Evolutionary conservation across 371 early-diverging fungal species (phyloP), one percentile per base, ranked within the genome.

Genomic region (Catenaria anguillulae): DNA sequence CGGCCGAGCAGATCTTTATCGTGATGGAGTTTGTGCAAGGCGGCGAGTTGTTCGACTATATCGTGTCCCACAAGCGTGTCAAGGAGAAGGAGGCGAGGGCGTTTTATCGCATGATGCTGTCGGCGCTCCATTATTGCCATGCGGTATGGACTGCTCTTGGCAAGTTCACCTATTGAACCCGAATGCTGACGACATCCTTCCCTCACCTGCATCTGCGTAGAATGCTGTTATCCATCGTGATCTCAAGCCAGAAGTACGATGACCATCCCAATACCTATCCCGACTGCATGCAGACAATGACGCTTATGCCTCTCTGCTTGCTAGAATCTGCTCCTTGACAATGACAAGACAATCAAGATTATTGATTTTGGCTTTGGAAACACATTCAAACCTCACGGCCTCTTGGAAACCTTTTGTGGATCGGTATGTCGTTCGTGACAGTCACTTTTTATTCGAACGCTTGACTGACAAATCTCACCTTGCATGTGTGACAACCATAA

Each of bases 341-440:
- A 67, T 1, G 65, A 71, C n/a, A 69, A 73, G 24, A 70, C 73
- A 54, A 78, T 79, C 6, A 83, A 81, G 66, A 71, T 89, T 37
- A 82, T 81, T 26, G 90, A 89, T 67, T 86, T 89, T 74, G 90
- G 90, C 0, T 75, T 89, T 23, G 79, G 84, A n/a, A 89, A 87
- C 68, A 69, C 81, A 56, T 82, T 79, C 71, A 75, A 80, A 35
- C 73, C 80, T 35, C 76, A 84, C 63, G 71, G 81, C 37, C 73
- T 67, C n/a, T 58, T 88, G 56, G 78, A 81, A 56, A 89, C 88
- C 8, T 86, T 87, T 61, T 89, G 88, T 69, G 88, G 90, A 71
- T 75, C 69, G 48, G 45, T 43, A 21, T 23, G 45, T 17, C 45
- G 10, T 40, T 40, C 40, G 65, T 73, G n/a, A 23, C 64, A 58